phyloP scores from a whole-genome alignment of 306 rosid species.

The Sechiopsis laciniata region DNA sequence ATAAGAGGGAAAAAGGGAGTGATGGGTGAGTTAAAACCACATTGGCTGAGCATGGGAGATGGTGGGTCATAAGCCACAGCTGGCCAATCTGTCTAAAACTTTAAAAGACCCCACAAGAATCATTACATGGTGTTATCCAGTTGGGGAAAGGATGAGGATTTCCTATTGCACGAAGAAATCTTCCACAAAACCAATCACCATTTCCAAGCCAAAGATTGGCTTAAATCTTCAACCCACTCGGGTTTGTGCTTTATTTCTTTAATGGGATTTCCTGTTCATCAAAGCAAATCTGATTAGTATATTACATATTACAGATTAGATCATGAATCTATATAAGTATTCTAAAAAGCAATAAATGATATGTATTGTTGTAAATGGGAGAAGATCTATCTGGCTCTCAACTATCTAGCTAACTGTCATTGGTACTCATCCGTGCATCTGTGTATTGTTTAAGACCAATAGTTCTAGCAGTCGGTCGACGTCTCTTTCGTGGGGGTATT shows the following conservation, averaged over 20 bases:
- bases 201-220: slow-evolving; percentile 28
- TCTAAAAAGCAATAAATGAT: slow-evolving; percentile 6
- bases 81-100: slow-evolving; percentile 55
- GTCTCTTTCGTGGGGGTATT: slow-evolving; percentile 1
- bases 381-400: slow-evolving; percentile 21
- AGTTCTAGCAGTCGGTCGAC: slow-evolving; percentile 13
- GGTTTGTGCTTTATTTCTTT: neutral
- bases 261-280: slow-evolving; percentile 14
- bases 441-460: neutral
- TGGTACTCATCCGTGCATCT: slow-evolving; percentile 24
- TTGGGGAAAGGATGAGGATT: slow-evolving; percentile 39
- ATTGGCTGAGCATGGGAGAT: slow-evolving; percentile 58
- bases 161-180: slow-evolving; percentile 22
- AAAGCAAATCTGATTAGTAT: neutral
- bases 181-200: slow-evolving; percentile 22
- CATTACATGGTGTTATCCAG: slow-evolving; percentile 53
- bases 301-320: neutral
- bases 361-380: neutral
- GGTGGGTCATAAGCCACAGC: slow-evolving; percentile 57
- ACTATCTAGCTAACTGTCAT: slow-evolving; percentile 21
- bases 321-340: neutral
- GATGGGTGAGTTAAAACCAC: slow-evolving; percentile 25
- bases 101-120: slow-evolving; percentile 42
- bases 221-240: slow-evolving; percentile 10
- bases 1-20: slow-evolving; percentile 28